A percentile compares a stretch with the other conserved stretches of the same genome.
phyloP scores from a whole-genome alignment of 2,329 filamentous ascomycete genomes.

The Hymenoscyphus albidus region DNA sequence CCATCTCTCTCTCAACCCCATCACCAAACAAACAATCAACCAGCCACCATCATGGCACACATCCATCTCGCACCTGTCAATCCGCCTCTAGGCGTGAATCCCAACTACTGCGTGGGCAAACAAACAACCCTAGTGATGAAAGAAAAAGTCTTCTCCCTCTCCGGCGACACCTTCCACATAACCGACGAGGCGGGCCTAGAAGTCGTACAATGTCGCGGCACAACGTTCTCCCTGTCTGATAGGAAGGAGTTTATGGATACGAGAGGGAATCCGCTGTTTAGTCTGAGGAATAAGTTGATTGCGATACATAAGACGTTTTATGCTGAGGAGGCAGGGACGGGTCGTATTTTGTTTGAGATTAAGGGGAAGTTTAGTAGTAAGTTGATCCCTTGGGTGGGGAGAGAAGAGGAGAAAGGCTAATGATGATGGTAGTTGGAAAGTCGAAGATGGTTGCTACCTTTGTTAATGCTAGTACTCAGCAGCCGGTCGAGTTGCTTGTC shows the following conservation, averaged over 20 bases:
- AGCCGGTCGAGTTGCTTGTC: conserved; percentile 48
- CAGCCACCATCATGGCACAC: conserved; percentile 8
- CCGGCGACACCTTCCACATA: conserved; percentile 63
- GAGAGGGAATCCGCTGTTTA: conserved; percentile 22
- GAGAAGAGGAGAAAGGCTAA: background rate
- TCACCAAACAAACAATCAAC: background rate
- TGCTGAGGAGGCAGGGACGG: conserved; percentile 21
- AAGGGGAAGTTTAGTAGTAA: conserved; percentile 29
- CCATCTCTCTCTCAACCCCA: background rate
- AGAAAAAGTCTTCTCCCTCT: conserved; percentile 59
- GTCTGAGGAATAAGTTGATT: conserved; percentile 24
- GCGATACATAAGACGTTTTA: conserved; percentile 29
- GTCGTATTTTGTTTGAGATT: conserved; percentile 28
- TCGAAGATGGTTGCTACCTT: conserved; percentile 57
- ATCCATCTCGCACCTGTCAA: conserved; percentile 21
- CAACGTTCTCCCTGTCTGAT: conserved; percentile 25
- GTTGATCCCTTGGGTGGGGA: background rate
- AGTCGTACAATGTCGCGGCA: conserved; percentile 28
- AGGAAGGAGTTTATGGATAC: conserved; percentile 27
- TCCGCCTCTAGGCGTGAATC: conserved; percentile 26
- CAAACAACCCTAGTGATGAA: conserved; percentile 50
- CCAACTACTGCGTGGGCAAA: conserved; percentile 25
- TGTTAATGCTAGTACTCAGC: conserved; percentile 44
- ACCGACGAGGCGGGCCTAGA: conserved; percentile 48
- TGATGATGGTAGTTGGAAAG: conserved; percentile 42